A percentile compares a stretch with the other conserved stretches of the same genome.
phyloP scores from a whole-genome alignment of 2,329 filamentous ascomycete genomes.

The Colletotrichum graminicola region DNA sequence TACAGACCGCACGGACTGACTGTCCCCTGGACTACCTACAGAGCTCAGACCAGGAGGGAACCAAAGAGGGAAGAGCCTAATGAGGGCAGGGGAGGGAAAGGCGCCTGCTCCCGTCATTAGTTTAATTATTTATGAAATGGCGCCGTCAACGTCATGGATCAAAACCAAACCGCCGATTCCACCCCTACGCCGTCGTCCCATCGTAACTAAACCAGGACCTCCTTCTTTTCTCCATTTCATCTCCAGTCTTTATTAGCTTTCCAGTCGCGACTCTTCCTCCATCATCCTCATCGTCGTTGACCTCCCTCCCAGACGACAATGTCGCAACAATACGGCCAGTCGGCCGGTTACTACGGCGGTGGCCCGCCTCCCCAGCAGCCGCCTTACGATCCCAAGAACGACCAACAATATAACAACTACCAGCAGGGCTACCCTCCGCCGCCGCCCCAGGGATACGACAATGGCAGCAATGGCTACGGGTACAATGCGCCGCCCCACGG shows the following conservation, averaged over 20 bases:
- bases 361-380: slow-evolving; percentile 42
- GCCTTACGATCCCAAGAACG: slow-evolving; percentile 48
- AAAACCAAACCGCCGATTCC: background rate
- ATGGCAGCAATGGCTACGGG: slow-evolving; percentile 48
- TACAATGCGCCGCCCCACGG: slow-evolving; percentile 52
- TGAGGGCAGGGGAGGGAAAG: no score
- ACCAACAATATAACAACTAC: slow-evolving; percentile 46
- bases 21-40: no score
- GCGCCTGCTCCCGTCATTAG: slow-evolving; percentile 13
- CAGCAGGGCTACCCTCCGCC: slow-evolving; percentile 47
- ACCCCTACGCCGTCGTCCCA: background rate
- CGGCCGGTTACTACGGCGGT: slow-evolving; percentile 40
- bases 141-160: slow-evolving; percentile 13
- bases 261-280: background rate
- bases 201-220: background rate
- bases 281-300: background rate
- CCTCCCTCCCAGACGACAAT: slow-evolving; percentile 5
- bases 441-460: slow-evolving; percentile 28
- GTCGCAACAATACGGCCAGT: slow-evolving; percentile 39
- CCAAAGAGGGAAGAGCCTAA: background rate
- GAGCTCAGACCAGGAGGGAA: background rate
- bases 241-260: background rate
- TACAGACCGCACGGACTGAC: background rate
- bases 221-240: no score
- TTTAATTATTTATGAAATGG: background rate